These are phyloP conservation scores for Lentinula guzmanii DNA, from an alignment of 768 basidiomycete genomes.

Conservation along the genomic window DNA sequence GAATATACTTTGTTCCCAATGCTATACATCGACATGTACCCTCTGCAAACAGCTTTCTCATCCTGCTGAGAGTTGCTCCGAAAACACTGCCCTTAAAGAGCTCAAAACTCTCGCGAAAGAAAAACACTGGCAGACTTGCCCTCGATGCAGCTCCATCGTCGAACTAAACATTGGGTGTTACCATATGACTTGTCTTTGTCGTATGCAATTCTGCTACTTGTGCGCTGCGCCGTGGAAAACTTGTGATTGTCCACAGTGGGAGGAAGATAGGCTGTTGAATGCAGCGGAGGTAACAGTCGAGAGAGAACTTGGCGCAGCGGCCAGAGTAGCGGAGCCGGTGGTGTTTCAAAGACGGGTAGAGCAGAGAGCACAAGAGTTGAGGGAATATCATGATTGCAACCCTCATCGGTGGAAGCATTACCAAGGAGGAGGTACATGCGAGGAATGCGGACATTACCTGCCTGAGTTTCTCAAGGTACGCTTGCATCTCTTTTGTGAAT, in stretches of 20 bases:
- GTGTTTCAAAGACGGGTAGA: constrained; percentile 24
- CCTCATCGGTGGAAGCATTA: constrained; percentile 39
- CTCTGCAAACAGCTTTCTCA: constrained; percentile 46
- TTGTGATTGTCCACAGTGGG: constrained; percentile 60
- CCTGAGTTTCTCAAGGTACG: constrained; percentile 45
- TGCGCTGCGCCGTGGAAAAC: constrained; percentile 60
- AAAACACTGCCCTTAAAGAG: constrained; percentile 34
- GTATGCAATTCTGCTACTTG: constrained; percentile 57
- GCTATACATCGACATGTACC: constrained; percentile 34
- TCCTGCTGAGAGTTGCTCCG: constrained; percentile 29
- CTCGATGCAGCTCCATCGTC: constrained; percentile 48
- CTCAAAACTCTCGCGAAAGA: constrained; percentile 38
- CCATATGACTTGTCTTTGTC: constrained; percentile 61
- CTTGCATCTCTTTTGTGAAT: constrained; percentile 6
- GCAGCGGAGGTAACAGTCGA: constrained; percentile 43
- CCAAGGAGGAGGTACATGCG: constrained; percentile 37
- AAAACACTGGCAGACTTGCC: constrained; percentile 58
- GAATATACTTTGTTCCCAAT: constrained; percentile 32
- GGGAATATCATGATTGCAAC: constrained; percentile 49
- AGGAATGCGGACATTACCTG: constrained; percentile 35
- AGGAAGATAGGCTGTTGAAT: constrained; percentile 38
- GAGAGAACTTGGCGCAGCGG: constrained; percentile 25
- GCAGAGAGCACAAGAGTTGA: constrained; percentile 28
- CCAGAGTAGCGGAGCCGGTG: constrained; percentile 19
- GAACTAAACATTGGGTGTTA: constrained; percentile 55